Conservation (phyloP, 495 filamentous ascomycete species). For the Tetracladium setigerum region DNA sequence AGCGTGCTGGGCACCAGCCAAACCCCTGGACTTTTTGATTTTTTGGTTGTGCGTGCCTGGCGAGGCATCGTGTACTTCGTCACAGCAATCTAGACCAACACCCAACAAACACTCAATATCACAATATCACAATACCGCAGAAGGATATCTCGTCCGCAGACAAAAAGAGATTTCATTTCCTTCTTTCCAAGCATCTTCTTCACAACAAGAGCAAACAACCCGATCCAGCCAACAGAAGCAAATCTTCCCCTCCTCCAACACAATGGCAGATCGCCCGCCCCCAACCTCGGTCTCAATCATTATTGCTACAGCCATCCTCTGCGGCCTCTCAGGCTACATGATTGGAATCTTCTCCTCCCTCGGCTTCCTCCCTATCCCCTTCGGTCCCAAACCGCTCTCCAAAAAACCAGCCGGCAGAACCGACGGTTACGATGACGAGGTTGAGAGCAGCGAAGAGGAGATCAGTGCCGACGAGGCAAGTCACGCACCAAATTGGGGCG, state of each 20-base stretch:
- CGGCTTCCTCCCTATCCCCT: conserved; percentile 42
- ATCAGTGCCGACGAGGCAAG: conserved; percentile 45
- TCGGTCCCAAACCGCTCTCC: conserved; percentile 4
- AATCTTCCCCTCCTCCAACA: not conserved
- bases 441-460: conserved; percentile 45
- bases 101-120: too few relatives aligned
- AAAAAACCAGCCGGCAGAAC: not conserved
- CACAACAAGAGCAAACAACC: too few relatives aligned
- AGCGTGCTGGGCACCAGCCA: too few relatives aligned
- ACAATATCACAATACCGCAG: too few relatives aligned
- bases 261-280: conserved; percentile 16
- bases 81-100: too few relatives aligned
- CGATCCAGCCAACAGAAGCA: too few relatives aligned
- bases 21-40: too few relatives aligned
- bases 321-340: conserved; percentile 56
- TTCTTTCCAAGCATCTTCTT: too few relatives aligned
- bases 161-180: too few relatives aligned
- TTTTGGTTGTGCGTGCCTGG: too few relatives aligned
- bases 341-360: conserved; percentile 42
- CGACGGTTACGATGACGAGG: conserved; percentile 23
- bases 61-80: too few relatives aligned
- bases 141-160: too few relatives aligned
- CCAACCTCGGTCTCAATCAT: conserved; percentile 31
- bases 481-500: conserved; percentile 52
- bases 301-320: conserved; percentile 54